Percentiles rank a stretch among this genome's conserved stretches.
Evolutionary conservation across 2,329 filamentous ascomycete species (phyloP).

Genomic region (Cladosporium phlei): DNA sequence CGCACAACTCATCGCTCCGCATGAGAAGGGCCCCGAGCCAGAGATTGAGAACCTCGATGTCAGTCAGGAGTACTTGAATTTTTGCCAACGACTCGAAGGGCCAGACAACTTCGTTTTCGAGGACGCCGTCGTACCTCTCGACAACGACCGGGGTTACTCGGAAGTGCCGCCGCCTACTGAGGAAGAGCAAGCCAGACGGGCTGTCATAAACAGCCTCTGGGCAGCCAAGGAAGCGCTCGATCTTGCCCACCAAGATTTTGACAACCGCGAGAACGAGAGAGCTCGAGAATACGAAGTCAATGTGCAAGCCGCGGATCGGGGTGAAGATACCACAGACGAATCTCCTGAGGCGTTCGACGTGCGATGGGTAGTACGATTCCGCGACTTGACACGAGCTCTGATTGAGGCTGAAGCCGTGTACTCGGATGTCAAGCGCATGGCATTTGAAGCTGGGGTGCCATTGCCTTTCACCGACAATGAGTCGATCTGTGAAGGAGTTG

Average conservation of each 20-base stretch:
- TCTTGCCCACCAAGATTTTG: conserved; percentile 7
- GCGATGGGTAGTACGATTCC: conserved; percentile 13
- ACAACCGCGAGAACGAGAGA: conserved; percentile 3
- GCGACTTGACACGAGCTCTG: conserved; percentile 17
- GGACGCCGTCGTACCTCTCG: background rate
- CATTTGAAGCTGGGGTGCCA: conserved; percentile 13
- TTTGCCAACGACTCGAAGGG: background rate
- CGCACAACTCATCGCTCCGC: conserved; percentile 6
- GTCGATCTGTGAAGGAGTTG: background rate
- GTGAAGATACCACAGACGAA: conserved; percentile 10
- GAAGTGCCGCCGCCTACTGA: background rate
- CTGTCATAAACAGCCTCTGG: conserved; percentile 2
- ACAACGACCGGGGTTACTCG: conserved; percentile 7
- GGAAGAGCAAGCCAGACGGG: conserved; percentile 11
- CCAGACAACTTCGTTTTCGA: background rate
- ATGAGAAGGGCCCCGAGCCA: background rate
- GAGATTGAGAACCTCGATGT: conserved; percentile 12
- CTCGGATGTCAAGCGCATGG: conserved; percentile 11
- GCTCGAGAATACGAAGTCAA: conserved; percentile 9
- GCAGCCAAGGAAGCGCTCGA: background rate
- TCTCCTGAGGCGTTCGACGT: conserved; percentile 16
- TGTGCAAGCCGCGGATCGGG: background rate
- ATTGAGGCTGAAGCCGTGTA: conserved; percentile 20
- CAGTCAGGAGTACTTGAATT: conserved; percentile 13
- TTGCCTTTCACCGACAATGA: conserved; percentile 15